Evolutionary conservation across 2,329 filamentous ascomycete species (phyloP).

Genomic region (Neonectria magnoliae): DNA sequence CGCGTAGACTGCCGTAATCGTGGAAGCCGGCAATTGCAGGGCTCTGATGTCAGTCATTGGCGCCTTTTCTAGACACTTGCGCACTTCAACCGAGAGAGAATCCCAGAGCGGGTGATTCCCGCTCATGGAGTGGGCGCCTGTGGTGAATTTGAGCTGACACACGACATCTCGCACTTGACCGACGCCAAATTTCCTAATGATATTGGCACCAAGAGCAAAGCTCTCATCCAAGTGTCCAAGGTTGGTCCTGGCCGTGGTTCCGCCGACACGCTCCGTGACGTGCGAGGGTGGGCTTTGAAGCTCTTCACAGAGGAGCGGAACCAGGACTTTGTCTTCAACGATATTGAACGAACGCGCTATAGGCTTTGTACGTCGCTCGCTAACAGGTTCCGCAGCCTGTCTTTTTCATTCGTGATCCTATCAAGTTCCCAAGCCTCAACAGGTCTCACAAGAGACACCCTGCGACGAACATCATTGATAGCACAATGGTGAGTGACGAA

Average conservation of each 20-base stretch:
- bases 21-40: background rate
- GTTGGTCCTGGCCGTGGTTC: conserved; percentile 75
- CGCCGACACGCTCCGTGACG: conserved; percentile 74
- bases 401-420: conserved; percentile 80
- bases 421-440: conserved; percentile 80
- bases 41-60: background rate
- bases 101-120: conserved; percentile 53
- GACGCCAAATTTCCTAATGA: conserved; percentile 62
- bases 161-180: conserved; percentile 66
- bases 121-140: conserved; percentile 53
- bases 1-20: background rate
- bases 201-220: conserved; percentile 63
- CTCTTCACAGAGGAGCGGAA: conserved; percentile 75
- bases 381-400: conserved; percentile 56
- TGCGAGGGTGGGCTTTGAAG: conserved; percentile 71
- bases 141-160: conserved; percentile 69
- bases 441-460: conserved; percentile 83
- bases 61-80: conserved; percentile 58
- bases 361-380: background rate
- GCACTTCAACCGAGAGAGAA: conserved; percentile 62
- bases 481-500: conserved; percentile 58
- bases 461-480: conserved; percentile 75
- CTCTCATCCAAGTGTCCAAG: conserved; percentile 75
- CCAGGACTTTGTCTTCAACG: conserved; percentile 81
- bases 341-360: conserved; percentile 57